phyloP scores from a whole-genome alignment of 2,329 filamentous ascomycete genomes.

The Pseudogymnoascus verrucosus region DNA sequence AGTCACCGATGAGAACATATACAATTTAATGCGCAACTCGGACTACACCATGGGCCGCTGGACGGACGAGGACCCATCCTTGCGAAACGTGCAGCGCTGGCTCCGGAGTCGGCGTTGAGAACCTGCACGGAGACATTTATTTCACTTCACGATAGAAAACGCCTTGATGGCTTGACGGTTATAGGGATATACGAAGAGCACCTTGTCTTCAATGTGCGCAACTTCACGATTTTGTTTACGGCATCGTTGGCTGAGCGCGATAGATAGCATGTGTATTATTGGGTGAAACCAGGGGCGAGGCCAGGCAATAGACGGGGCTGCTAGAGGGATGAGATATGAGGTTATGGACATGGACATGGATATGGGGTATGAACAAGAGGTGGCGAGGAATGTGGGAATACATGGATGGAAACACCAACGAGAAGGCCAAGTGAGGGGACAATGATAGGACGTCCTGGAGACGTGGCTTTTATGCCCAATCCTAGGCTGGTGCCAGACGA shows the following conservation, averaged over 20 bases:
- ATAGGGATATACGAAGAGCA: background rate
- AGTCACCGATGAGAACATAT: slow-evolving; percentile 52
- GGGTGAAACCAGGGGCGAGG: background rate
- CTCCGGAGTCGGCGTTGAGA: slow-evolving; percentile 34
- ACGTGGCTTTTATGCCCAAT: background rate
- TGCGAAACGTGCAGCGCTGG: slow-evolving; percentile 52
- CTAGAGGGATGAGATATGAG: background rate
- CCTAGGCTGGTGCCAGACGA: background rate
- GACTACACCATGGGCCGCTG: slow-evolving; percentile 52
- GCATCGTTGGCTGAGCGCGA: slow-evolving; percentile 1
- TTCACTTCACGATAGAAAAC: slow-evolving; percentile 6
- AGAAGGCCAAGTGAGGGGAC: background rate
- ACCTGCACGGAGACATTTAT: background rate
- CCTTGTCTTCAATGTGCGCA: background rate
- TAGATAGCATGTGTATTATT: slow-evolving; percentile 5
- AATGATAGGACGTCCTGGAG: slow-evolving; percentile 2
- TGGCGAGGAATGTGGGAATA: background rate
- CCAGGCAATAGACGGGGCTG: background rate
- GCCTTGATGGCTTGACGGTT: slow-evolving; percentile 2
- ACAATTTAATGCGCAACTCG: slow-evolving; percentile 44
- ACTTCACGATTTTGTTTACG: background rate
- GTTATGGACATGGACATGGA: background rate
- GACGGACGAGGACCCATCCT: slow-evolving; percentile 53
- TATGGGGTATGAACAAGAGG: background rate
- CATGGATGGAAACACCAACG: background rate